A percentile compares a stretch with the other conserved stretches of the same genome.
Evolutionary conservation across 148 eudicot species (phyloP).

Genomic region (Vaccinium macrocarpon): DNA sequence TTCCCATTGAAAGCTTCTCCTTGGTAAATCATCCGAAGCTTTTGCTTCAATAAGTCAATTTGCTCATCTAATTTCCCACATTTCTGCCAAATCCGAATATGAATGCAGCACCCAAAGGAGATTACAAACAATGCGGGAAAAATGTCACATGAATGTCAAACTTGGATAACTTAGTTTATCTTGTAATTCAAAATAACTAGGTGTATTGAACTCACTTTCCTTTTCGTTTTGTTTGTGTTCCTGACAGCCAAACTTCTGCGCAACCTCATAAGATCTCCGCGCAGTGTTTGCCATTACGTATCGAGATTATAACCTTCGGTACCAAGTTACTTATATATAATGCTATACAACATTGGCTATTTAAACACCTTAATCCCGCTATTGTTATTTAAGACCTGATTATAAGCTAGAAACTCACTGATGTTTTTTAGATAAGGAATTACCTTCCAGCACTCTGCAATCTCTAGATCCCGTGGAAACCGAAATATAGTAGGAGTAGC

Average conservation of each 20-base stretch:
- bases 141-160: not conserved
- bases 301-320: not conserved
- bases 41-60: slow-evolving; percentile 45
- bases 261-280: not conserved
- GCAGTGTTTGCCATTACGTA: not conserved
- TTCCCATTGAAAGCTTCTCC: slow-evolving; percentile 61
- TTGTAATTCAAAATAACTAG: not conserved
- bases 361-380: not conserved
- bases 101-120: not conserved
- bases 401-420: not conserved
- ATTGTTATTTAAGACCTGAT: not conserved
- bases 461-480: not conserved
- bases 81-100: slow-evolving; percentile 32
- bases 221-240: not conserved
- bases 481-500: not conserved
- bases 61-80: slow-evolving; percentile 58
- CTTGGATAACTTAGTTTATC: not conserved
- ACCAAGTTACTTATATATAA: not conserved
- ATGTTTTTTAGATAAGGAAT: not conserved
- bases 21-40: slow-evolving; percentile 43
- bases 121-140: not conserved
- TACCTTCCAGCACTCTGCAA: not conserved
- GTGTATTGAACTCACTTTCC: not conserved
- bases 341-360: not conserved
- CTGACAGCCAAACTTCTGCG: not conserved